These are phyloP conservation scores for Eucalyptus coolabah DNA, from an alignment of 345 rosid species.

Conservation along the genomic window DNA sequence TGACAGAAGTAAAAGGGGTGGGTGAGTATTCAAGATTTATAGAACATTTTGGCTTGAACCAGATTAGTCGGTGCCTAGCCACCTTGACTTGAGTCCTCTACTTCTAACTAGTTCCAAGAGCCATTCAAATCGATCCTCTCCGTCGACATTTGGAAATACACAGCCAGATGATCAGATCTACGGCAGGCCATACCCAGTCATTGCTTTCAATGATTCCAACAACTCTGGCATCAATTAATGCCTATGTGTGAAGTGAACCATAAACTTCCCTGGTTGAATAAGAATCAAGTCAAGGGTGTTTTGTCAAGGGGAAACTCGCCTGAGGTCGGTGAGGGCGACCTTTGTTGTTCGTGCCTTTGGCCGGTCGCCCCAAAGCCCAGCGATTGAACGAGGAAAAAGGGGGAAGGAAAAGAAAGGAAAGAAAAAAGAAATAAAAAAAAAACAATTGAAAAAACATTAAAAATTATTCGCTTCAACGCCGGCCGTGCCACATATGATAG, in stretches of 20 bases:
- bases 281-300: background rate
- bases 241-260: background rate
- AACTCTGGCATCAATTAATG: background rate
- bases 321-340: background rate
- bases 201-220: background rate
- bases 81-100: background rate
- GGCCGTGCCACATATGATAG: rapidly evolving
- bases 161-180: too few species aligned
- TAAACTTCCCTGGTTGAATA: background rate
- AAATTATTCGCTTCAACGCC: rapidly evolving
- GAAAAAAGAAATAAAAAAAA: too few species aligned
- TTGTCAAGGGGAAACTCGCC: background rate
- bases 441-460: too few species aligned
- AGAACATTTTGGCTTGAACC: background rate
- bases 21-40: background rate
- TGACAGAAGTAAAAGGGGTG: background rate
- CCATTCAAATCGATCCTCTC: background rate
- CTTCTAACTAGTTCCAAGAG: background rate
- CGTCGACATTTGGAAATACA: too few species aligned
- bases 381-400: background rate
- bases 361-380: background rate
- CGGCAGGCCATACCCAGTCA: too few species aligned
- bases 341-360: background rate
- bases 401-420: too few species aligned
- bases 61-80: background rate